Evolutionary conservation across 2,329 filamentous ascomycete genomes (phyloP), one percentile per base, ranked within the genome.

Genomic region (Cladosporium cucumerinum): DNA sequence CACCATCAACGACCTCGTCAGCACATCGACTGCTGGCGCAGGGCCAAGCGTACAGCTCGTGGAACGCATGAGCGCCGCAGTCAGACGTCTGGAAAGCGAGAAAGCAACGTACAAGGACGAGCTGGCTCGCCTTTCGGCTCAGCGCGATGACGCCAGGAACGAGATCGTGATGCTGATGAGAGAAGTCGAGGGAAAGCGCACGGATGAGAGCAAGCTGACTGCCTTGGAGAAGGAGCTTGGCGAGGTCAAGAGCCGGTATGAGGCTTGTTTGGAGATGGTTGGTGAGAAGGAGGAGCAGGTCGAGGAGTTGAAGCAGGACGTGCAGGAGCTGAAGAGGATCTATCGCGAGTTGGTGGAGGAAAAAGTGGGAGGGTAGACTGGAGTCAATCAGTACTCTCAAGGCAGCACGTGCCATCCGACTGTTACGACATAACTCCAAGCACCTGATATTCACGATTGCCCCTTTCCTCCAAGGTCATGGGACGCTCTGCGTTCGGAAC

Each of bases 201-300:
- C 78, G 1, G 85, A 86, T 2, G 85, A 87, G 16, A 77, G 81
- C 61, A 86, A 84, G 66, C 84, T 93, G 0, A 80, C 82, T 23
- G 82, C 85, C 66, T 77, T 97, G 16, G 89, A 96, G 76, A 80
- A 78, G 54, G 86, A 92, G 70, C 81, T 97, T 58, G 80, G 79
- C 30, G 85, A 86, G 49, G 81, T 97, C 69, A 88, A 91, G 72
- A 82, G 86, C 67, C 84, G 94, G 72, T 97, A 98, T 75, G 88
- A 96, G 75, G 95, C 93, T 16, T 96, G 92, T 66, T 82, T 99
- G 61, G 93, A 98, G 80, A 89, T 98, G 87, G 80, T 99, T 64
- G 95, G 95, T 1, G 95, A 99, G 85, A 97, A 97, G 85, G 97
- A 92, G 77, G 95, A 99, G 82, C 82, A 90, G 73, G 93, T 97